Evolutionary conservation across 23 red algal species (phyloP).

Genomic region (Gracilariopsis chorda): DNA sequence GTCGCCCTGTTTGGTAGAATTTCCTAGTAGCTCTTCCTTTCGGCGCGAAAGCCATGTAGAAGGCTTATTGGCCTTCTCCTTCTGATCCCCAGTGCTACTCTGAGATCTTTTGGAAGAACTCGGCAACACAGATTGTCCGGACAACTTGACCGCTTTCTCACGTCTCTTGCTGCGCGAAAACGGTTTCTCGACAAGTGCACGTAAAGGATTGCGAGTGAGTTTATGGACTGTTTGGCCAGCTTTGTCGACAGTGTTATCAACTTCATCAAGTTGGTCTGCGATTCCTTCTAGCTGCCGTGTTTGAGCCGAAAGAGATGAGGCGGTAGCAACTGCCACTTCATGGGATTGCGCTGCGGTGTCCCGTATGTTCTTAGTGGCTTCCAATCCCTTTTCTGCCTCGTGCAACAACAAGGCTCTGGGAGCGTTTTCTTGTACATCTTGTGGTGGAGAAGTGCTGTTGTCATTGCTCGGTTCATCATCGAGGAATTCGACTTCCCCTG

Average conservation of each 20-base stretch:
- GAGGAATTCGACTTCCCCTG: neutral
- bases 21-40: neutral
- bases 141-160: neutral
- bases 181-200: neutral
- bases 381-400: neutral
- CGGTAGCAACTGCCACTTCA: neutral
- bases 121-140: neutral
- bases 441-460: neutral
- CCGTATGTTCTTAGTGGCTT: neutral
- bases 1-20: neutral
- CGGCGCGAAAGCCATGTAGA: neutral
- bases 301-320: neutral
- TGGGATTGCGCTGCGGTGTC: neutral
- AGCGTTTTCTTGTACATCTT: neutral
- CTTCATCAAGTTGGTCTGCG: neutral
- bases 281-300: conserved; percentile 16
- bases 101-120: neutral
- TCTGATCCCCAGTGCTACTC: neutral
- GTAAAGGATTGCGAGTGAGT: neutral
- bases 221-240: neutral
- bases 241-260: neutral
- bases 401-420: neutral
- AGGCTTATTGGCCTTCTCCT: neutral
- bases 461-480: neutral
- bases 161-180: neutral